Percentiles rank a stretch among this genome's conserved stretches.
phyloP scores from a whole-genome alignment of 768 basidiomycete species.

The Leccinum subgranulosum region DNA sequence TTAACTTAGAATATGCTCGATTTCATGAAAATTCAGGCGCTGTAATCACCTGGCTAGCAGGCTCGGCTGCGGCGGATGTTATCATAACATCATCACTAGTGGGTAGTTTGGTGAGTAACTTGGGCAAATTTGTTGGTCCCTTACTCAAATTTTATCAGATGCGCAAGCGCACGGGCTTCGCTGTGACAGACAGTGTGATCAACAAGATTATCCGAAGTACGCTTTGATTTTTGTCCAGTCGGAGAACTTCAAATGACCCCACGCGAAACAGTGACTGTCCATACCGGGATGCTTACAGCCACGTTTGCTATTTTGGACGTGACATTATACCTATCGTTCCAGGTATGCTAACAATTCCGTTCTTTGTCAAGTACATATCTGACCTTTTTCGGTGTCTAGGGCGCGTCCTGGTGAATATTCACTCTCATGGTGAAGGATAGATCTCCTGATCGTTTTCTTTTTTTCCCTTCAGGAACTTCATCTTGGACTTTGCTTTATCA shows the following conservation, averaged over 20 bases:
- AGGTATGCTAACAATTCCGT: slow-evolving; percentile 1
- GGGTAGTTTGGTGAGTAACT: slow-evolving; percentile 37
- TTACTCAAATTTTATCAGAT: slow-evolving; percentile 21
- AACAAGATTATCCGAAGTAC: slow-evolving; percentile 42
- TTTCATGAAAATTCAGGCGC: slow-evolving; percentile 34
- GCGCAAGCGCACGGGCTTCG: slow-evolving; percentile 42
- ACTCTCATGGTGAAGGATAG: not conserved
- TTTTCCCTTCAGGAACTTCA: slow-evolving; percentile 11
- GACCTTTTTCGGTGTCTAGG: slow-evolving; percentile 3
- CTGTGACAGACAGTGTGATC: slow-evolving; percentile 34
- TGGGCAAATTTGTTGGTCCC: not conserved
- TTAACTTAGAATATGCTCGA: slow-evolving; percentile 30
- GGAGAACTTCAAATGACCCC: not conserved
- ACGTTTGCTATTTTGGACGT: slow-evolving; percentile 18
- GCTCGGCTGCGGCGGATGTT: slow-evolving; percentile 39
- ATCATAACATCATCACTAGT: slow-evolving; percentile 43
- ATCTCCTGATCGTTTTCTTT: not conserved
- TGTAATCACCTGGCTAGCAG: slow-evolving; percentile 41
- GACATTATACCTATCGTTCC: slow-evolving; percentile 16
- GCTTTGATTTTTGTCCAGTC: not conserved
- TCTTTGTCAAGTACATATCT: not conserved
- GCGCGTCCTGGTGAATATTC: slow-evolving; percentile 19
- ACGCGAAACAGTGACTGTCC: slow-evolving; percentile 22
- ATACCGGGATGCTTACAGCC: slow-evolving; percentile 26
- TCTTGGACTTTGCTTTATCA: slow-evolving; percentile 23